Evolutionary conservation across 2,329 filamentous ascomycete genomes (phyloP), one percentile per base, ranked within the genome.

Genomic region (Alternaria sp.): DNA sequence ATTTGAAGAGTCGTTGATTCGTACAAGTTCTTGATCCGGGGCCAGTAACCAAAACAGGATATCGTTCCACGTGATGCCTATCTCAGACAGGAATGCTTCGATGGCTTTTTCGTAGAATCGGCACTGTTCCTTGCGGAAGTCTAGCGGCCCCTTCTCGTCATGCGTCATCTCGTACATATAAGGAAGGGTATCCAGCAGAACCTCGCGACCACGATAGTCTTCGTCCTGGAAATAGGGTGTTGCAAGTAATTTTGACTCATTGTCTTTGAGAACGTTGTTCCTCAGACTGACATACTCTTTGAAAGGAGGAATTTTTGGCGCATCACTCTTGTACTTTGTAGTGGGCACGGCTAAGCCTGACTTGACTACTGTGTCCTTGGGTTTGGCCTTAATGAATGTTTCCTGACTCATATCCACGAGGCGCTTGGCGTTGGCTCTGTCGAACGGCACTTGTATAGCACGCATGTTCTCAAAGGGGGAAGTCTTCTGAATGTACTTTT

Each of bases 201-300:
- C 63, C 57, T 69, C 43, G 63, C 65, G 67, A 15, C 43, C 28
- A 4, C 53, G 46, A 17, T 66, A 59, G 13, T 71, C 61, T 21
- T 70, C 70, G n/a, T 82, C 74, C 8, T 71, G 46, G 21, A 77
- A 71, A 50, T 72, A 76, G 1, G 76, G 75, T 71, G 77, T 80
- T 21, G 77, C 76, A n/a, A 81, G 74, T n/a, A 84, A 59, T 23
- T 74, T 80, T 2, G 69, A 77, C 30, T 79, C 74, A 54, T 84
- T 84, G 13, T 78, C 75, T 5, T 79, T 76, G 0, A 84, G 77
- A 4, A 84, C 69, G 58, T 81, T 84, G 43, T 77, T 67, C 52
- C 75, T 78, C 46, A 84, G 70, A 43, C 72, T 77, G n/a, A 81
- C 78, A 62, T 81, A 83, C 60, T 82, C 80, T 3, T 74, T 77